phyloP scores from a whole-genome alignment of 2,329 filamentous ascomycete species.

The Colletotrichum musicola region DNA sequence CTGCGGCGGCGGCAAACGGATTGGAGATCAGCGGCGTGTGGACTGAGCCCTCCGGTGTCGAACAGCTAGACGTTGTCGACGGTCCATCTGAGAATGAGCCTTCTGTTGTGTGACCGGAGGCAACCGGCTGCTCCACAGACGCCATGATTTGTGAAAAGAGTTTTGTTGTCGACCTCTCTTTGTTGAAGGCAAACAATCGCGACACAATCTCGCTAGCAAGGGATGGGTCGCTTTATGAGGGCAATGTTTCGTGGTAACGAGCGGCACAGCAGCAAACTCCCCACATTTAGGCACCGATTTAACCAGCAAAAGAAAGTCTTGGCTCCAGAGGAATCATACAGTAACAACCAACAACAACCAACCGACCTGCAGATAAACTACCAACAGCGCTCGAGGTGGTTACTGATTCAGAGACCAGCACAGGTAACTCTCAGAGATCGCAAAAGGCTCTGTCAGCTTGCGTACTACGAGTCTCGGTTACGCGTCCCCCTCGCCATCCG shows the following conservation, averaged over 20 bases:
- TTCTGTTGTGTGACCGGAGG: no score
- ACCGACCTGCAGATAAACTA: no score
- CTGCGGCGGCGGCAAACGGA: background rate
- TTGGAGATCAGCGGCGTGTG: background rate
- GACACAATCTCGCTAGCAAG: background rate
- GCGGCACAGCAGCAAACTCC: background rate
- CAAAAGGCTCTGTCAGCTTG: background rate
- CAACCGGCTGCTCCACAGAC: no score
- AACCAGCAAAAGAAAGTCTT: background rate
- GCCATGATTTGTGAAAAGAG: no score
- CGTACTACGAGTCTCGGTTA: background rate
- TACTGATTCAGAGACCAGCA: background rate
- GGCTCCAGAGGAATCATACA: background rate
- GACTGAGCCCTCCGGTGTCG: background rate
- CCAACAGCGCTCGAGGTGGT: no score
- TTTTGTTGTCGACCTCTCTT: no score
- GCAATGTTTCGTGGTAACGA: background rate
- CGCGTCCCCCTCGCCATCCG: slow-evolving; percentile 16
- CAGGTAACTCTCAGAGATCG: background rate
- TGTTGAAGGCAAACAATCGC: no score
- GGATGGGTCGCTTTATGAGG: background rate
- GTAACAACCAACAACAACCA: background rate
- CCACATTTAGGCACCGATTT: background rate
- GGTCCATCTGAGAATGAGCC: background rate
- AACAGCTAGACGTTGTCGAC: background rate